Evolutionary conservation across 108 stramenopile genomes (phyloP), one percentile per base, ranked within the genome.

Genomic region (Skeletonema grethae): DNA sequence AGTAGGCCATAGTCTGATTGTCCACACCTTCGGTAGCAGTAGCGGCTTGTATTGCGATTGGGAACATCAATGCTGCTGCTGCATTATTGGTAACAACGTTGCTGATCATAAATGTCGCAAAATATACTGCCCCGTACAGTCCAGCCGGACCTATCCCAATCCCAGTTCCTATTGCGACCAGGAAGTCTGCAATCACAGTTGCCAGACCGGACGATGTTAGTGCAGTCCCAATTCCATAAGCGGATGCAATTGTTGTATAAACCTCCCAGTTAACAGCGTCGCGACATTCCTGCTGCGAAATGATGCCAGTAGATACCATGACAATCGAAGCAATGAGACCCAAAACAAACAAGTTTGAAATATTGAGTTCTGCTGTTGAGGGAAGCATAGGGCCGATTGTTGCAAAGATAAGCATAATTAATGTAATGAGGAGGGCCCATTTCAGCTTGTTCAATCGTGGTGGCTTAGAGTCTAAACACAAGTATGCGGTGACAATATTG

Each of bases 11-110:
- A n/a, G 88, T 46, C 34, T 68, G 32, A 43, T 61, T 48, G 76
- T 91, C 88, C 9, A 75, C 71, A 12, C 80, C 88, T 20, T 45
- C 43, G 4, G 43, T 45, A n/a, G 43, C 4, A n/a, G 43, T 4
- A 86, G 89, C 90, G 12, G 91, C 94, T 62, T 85, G 82, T 63
- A 95, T 80, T 29, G 94, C 94, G 48, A 94, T 89, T 25, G 90
- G 89, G 72, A 90, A 95, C 63, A 95, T 80, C 24, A 95, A 64
- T 13, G 94, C 89, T 10, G 94, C 94, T 18, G 94, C 94, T 41
- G 94, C 94, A 70, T 92, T 92, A 82, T 95, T 95, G 5, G 94
- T 95, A 2, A 95, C 88, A 15, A 92, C 70, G 56, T 85, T 88
- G 57, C 86, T 88, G 38, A 95, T 92, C 61, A 95, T 41, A 63